Conservation (phyloP, 1,284 basidiomycete species). For the Microbotryum intermedium region DNA sequence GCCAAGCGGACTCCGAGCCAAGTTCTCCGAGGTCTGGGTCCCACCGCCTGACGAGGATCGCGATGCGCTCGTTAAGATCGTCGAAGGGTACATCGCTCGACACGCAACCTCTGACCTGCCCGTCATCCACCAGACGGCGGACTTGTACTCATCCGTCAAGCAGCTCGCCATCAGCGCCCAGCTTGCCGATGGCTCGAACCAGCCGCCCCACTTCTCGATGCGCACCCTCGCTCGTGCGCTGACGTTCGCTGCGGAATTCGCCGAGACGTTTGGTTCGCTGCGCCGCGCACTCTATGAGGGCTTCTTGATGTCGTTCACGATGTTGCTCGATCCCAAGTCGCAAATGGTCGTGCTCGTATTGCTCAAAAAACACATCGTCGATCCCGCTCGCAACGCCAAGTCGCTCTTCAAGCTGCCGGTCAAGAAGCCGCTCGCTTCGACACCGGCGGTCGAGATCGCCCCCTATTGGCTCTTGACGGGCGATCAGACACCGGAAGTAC, state of each 20-base stretch:
- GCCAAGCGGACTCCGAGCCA: conserved; percentile 75
- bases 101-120: conserved; percentile 74
- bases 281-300: conserved; percentile 91
- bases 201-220: conserved; percentile 95
- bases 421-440: conserved; percentile 50
- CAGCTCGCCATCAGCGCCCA: conserved; percentile 66
- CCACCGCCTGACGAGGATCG: conserved; percentile 84
- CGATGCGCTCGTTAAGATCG: conserved; percentile 80
- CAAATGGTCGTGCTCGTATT: conserved; percentile 54
- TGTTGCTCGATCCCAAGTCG: conserved; percentile 63
- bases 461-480: conserved; percentile 65
- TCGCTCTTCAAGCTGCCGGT: conserved; percentile 50
- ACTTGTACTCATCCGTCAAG: conserved; percentile 81
- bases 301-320: conserved; percentile 94
- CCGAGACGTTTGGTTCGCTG: conserved; percentile 60
- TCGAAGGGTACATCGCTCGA: conserved; percentile 82
- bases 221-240: conserved; percentile 87
- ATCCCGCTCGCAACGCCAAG: conserved; percentile 68
- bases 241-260: conserved; percentile 79
- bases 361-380: conserved; percentile 70
- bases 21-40: conserved; percentile 95
- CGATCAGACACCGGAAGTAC: conserved; percentile 43
- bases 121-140: conserved; percentile 82
- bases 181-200: conserved; percentile 89
- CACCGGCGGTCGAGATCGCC: conserved; percentile 47